These are phyloP conservation scores for Dittrichia graveolens DNA, from an alignment of 129 eudicot genomes.

Conservation along the genomic window DNA sequence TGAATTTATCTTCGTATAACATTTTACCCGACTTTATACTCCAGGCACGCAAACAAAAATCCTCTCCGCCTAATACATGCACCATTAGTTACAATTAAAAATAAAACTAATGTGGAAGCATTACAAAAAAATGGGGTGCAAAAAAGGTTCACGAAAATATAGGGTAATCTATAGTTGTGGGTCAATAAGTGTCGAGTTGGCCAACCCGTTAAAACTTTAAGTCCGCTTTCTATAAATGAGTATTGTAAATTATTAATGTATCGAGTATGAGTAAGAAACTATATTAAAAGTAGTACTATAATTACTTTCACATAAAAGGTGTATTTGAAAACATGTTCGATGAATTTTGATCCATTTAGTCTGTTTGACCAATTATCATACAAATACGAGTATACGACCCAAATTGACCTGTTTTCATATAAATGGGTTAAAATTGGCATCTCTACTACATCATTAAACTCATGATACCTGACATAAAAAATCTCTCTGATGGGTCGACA, in stretches of 20 bases:
- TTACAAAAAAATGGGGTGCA: too few relatives aligned
- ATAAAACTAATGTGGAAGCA: background rate
- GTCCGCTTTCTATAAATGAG: too few relatives aligned
- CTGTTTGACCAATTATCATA: too few relatives aligned
- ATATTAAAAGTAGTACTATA: too few relatives aligned
- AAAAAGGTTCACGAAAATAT: too few relatives aligned
- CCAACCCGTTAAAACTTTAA: too few relatives aligned
- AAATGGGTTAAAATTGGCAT: background rate
- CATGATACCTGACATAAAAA: slow-evolving; percentile 66
- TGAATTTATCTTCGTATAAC: slow-evolving; percentile 67
- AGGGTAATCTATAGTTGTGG: too few relatives aligned
- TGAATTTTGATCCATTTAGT: background rate
- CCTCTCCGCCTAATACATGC: slow-evolving; percentile 76
- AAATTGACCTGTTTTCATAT: background rate
- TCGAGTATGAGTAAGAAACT: too few relatives aligned
- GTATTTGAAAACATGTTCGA: background rate
- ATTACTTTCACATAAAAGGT: too few relatives aligned
- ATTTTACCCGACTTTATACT: slow-evolving; percentile 75
- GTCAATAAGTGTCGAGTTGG: too few relatives aligned
- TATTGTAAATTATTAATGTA: too few relatives aligned
- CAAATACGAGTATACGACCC: background rate
- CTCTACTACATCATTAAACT: background rate
- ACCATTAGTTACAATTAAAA: background rate
- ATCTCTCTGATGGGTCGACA: slow-evolving; percentile 78
- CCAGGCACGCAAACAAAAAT: slow-evolving; percentile 71